Base-by-base conservation (phyloP, 768 basidiomycete species). In the Ramaria sp. region DNA sequence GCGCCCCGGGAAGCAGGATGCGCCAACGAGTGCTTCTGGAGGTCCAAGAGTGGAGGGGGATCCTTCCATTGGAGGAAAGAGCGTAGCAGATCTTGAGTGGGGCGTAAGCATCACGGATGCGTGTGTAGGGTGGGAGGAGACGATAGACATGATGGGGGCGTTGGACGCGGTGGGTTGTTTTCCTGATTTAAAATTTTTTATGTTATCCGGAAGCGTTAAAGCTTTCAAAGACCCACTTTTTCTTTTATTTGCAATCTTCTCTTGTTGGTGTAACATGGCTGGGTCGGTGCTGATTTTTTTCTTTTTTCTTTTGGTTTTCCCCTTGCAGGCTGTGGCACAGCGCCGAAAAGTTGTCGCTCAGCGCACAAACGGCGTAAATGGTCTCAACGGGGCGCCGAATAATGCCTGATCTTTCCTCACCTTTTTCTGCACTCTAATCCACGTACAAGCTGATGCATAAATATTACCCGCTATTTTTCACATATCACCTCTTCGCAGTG, bases 81-180 rank as follows among this genome's bases (percentile, higher is more conserved):
- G 32, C 2, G 32, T 9, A 13, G 13, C 8, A 13, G 32, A 34
- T 13, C 76, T 93, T 60, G 89, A 86, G 67, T 72, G 83, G 55
- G 89, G 89, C 51, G 80, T 94, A 52, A 85, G 82, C 58, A 93
- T 95, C 65, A 96, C 92, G 0, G 92, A 96, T 60, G 93, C 89
- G 2, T 96, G 92, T 63, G 83, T 94, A 45, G 78, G 87, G 66
- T 95, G 91, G 89, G 77, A 80, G 47, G 74, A 74, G 6, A 96
- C 92, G 1, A 73, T 89, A 37, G 60, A 53, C 18, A 87, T 93
- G 82, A 78, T 95, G 48, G 76, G 83, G 63, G 70, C 73, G 55
- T 73, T 92, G 48, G 84, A 91, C 57, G 73, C 75, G 61, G 72
- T 73, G 48, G 9, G 69, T 59, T 13, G 38, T 3, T 3, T 9